Conservation (phyloP, 1,284 basidiomycete species). For the Sparassis latifolia region DNA sequence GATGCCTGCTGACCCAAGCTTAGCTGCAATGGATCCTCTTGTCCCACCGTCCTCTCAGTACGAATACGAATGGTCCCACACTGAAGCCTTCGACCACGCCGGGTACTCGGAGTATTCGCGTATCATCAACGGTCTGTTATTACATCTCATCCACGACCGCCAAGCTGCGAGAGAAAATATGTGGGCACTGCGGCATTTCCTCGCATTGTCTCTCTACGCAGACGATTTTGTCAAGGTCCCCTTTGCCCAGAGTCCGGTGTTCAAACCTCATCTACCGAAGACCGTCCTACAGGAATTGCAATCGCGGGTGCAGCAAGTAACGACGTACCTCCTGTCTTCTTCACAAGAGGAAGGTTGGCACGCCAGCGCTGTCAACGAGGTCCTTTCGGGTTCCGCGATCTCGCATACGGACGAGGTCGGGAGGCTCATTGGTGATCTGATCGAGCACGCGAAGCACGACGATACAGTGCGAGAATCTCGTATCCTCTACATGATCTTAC, state of each 20-base stretch:
- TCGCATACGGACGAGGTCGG: slow-evolving; percentile 26
- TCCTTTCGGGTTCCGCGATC: slow-evolving; percentile 21
- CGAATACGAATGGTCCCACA: slow-evolving; percentile 8
- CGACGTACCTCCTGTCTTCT: slow-evolving; percentile 63
- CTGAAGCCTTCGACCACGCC: slow-evolving; percentile 32
- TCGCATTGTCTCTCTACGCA: slow-evolving; percentile 52
- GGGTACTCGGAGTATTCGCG: slow-evolving; percentile 65
- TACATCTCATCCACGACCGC: slow-evolving; percentile 57
- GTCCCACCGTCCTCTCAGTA: slow-evolving; percentile 38
- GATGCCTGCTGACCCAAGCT: slow-evolving; percentile 45
- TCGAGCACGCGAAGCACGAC: slow-evolving; percentile 28
- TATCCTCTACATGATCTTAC: slow-evolving; percentile 54
- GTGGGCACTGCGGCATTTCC: slow-evolving; percentile 61
- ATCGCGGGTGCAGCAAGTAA: slow-evolving; percentile 49
- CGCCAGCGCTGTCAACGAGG: slow-evolving; percentile 30
- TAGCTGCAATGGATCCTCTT: slow-evolving; percentile 60
- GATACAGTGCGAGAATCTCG: slow-evolving; percentile 51
- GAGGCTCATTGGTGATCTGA: slow-evolving; percentile 37
- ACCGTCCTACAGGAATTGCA: slow-evolving; percentile 39
- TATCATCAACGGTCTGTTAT: slow-evolving; percentile 51
- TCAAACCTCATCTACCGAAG: slow-evolving; percentile 33
- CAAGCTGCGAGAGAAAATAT: slow-evolving; percentile 49
- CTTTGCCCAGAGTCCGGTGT: slow-evolving; percentile 40
- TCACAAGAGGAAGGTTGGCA: slow-evolving; percentile 49
- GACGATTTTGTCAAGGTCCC: slow-evolving; percentile 51